Evolutionary conservation across 1,284 basidiomycete genomes (phyloP), one percentile per base, ranked within the genome.

Genomic region (Gomphus bonarii): DNA sequence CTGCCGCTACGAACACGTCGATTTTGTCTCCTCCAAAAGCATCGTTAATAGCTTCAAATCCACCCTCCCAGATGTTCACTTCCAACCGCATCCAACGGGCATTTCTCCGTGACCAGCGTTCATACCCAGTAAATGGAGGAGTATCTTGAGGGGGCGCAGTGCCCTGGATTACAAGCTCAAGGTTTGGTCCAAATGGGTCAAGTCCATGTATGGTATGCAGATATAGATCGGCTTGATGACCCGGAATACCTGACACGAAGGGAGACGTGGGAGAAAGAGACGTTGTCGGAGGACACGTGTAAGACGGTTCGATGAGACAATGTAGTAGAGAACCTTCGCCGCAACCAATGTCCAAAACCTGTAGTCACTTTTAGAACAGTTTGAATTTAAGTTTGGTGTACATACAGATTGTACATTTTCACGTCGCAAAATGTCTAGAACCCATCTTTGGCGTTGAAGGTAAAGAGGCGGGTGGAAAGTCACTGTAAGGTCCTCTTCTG

Each of bases 311-410:
- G 61, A 79, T 80, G 16, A 92, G 78, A 12, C 81, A 78, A 1
- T 72, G 67, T n/a, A 91, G 76, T 8, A 91, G 74, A 48, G 81
- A 73, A 25, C 89, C 89, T 69, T 87, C 81, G 40, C 88, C 89
- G 63, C 89, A 92, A 4, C 89, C 89, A 25, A 90, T 72, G 63
- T 92, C 89, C 47, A 91, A 70, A 11, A 91, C 75, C 89, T 89
- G 46, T 36, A 48, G 6, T 48, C n/a, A 47, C 25, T 43, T 44
- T 7, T 48, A 14, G 14, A 40, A 40, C 38, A n/a, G 16, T 11
- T n/a, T 31, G 14, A 25, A 48, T 31, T 14, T n/a, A n/a, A n/a
- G n/a, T n/a, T n/a, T n/a, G n/a, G n/a, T n/a, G n/a, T n/a, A n/a
- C n/a, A n/a, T 30, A 69, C 88, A 64, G 77, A 73, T 11, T 73